A percentile compares a stretch with the other conserved stretches of the same genome.
These are phyloP conservation scores for Serendipita sp. DNA, from an alignment of 768 basidiomycete genomes.

Conservation along the genomic window DNA sequence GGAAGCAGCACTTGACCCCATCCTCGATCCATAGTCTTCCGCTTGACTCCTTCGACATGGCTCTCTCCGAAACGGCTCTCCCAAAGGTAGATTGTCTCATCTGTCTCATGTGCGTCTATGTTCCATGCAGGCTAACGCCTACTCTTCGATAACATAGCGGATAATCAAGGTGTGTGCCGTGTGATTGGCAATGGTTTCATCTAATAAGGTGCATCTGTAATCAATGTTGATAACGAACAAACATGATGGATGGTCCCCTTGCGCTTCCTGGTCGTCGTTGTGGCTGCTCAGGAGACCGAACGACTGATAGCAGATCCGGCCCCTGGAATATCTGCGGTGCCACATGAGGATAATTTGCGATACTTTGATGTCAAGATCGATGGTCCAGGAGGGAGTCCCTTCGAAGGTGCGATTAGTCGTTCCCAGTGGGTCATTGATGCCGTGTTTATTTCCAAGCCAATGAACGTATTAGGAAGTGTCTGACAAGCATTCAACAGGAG, in stretches of 20 bases:
- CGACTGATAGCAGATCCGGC: slow-evolving; percentile 91
- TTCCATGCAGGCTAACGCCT: not conserved
- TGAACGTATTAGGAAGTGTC: not conserved
- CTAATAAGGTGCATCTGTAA: slow-evolving; percentile 7
- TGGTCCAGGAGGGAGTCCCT: slow-evolving; percentile 89
- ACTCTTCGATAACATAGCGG: slow-evolving; percentile 23
- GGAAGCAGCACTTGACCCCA: not conserved
- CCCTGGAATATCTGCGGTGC: slow-evolving; percentile 87
- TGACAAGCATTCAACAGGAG: slow-evolving; percentile 36
- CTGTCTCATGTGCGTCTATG: not conserved
- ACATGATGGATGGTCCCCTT: slow-evolving; percentile 9
- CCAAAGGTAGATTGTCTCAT: slow-evolving; percentile 21
- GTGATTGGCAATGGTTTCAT: slow-evolving; percentile 12
- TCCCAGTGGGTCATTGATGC: not conserved
- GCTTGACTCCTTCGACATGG: slow-evolving; percentile 17
- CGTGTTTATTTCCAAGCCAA: not conserved
- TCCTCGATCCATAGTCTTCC: not conserved
- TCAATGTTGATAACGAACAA: not conserved
- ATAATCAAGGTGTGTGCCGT: slow-evolving; percentile 34
- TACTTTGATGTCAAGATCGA: slow-evolving; percentile 98
- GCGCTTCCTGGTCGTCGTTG: not conserved
- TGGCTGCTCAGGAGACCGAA: slow-evolving; percentile 70
- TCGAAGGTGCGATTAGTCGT: slow-evolving; percentile 45
- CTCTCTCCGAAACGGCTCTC: slow-evolving; percentile 22
- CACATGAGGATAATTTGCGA: slow-evolving; percentile 93